Evolutionary conservation across 2,329 filamentous ascomycete species (phyloP), one percentile per base, ranked within the genome.

Genomic region (Diaporthe citriasiana): DNA sequence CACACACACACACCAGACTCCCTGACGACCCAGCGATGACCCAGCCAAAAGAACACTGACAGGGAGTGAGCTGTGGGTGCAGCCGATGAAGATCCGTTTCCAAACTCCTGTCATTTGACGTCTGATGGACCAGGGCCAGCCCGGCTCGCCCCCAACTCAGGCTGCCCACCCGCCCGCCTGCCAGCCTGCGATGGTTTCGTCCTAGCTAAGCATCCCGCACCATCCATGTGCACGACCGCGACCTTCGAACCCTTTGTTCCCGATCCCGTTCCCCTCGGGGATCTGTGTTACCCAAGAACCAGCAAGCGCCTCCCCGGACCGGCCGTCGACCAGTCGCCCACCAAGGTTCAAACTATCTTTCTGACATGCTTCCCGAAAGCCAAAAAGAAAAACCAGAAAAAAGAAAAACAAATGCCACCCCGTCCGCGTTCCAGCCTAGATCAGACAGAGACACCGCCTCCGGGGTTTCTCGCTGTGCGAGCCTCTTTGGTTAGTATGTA

Each of bases 51-150:
- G 13, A 9, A n/a, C 66, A 60, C 40, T 42, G 57, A 40, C 57
- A 42, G 30, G 40, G n/a, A 45, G 51, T 59, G 56, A 68, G 47
- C 56, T 38, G 51, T 55, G 69, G 42, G 47, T 72, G 30, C 38
- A 74, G 51, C 73, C 70, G 73, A 74, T 74, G 70, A 68, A 74
- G 73, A 74, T 74, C 73, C 57, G 73, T 75, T 66, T 73, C 74
- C 60, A 63, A 73, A 65, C 65, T 75, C 57, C 71, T 75, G 71
- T 75, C 71, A 71, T 70, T 69, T 73, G 56, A 47, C 51, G 35
- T 65, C 47, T 66, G 57, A 56, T 40, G 68, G 45, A n/a, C 66
- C 35, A 27, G 55, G 63, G 71, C 55, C 25, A 33, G 22, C 68
- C 63, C 47, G 47, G 63, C 33, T 51, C 27, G n/a, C 55, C 27